Conservation (phyloP, 306 rosid species). For the Trichosanthes cucumerina region DNA sequence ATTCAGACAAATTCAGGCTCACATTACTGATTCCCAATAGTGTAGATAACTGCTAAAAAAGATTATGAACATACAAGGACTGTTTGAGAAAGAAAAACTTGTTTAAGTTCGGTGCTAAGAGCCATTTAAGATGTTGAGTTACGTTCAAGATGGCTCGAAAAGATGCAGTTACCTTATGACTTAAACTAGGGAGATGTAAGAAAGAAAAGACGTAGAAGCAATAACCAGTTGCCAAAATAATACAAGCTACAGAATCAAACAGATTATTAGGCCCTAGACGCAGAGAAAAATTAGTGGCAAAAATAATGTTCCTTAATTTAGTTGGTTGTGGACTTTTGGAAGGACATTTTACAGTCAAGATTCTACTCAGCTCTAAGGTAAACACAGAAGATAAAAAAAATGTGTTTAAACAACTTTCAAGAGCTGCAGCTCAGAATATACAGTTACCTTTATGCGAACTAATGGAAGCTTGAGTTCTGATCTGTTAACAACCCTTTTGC, state of each 20-base stretch:
- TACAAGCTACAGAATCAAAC: not conserved
- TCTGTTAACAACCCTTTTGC: conserved; percentile 40
- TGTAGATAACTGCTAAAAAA: not conserved
- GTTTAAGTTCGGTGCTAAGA: not conserved
- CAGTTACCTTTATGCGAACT: conserved; percentile 71
- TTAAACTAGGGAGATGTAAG: not conserved
- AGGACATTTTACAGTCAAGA: not conserved
- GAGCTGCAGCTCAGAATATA: not conserved
- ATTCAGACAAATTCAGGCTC: not conserved
- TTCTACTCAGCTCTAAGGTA: not conserved
- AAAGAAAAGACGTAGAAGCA: not conserved
- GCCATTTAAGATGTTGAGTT: not conserved
- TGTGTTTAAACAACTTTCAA: not conserved
- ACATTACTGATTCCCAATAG: not conserved
- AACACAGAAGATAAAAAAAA: not conserved
- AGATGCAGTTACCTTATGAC: not conserved
- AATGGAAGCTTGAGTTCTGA: conserved; percentile 81
- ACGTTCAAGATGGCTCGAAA: not conserved
- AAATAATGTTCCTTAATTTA: not conserved
- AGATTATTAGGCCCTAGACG: not conserved
- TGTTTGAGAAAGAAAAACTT: not conserved
- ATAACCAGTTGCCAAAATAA: not conserved
- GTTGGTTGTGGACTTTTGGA: not conserved
- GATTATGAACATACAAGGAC: not conserved
- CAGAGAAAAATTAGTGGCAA: not conserved